These are phyloP conservation scores for Metschnikowia gruessii DNA, from an alignment of 805 yeast species.

Conservation along the genomic window DNA sequence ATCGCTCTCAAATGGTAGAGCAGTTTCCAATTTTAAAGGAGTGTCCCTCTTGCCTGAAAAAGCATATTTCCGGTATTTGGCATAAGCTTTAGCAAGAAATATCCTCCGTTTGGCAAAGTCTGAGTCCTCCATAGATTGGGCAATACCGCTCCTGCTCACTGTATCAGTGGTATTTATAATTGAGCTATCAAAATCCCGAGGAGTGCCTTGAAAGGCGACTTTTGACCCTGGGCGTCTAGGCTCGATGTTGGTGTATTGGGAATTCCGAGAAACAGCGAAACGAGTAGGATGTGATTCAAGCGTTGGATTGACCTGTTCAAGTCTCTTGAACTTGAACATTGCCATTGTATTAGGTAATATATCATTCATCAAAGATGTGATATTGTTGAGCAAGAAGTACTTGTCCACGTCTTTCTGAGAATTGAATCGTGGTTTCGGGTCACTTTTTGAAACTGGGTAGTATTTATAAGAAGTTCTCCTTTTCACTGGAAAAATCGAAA, in stretches of 20 bases:
- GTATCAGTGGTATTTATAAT: background rate
- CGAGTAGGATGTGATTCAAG: conserved; percentile 8
- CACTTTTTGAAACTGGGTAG: conserved; percentile 15
- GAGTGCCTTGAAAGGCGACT: conserved; percentile 5
- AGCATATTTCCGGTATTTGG: conserved; percentile 28
- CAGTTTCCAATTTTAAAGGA: conserved; percentile 29
- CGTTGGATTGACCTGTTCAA: conserved; percentile 16
- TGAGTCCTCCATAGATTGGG: conserved; percentile 1
- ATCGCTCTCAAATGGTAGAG: conserved; percentile 31
- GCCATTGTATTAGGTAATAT: conserved; percentile 30
- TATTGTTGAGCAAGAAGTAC: conserved; percentile 21
- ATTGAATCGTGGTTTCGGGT: conserved; percentile 23
- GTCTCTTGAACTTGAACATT: conserved; percentile 22
- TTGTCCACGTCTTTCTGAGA: conserved; percentile 18
- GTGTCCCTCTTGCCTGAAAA: conserved; percentile 20
- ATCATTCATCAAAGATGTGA: conserved; percentile 24
- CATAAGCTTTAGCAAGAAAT: conserved; percentile 22
- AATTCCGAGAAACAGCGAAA: conserved; percentile 13
- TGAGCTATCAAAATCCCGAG: background rate
- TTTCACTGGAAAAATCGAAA: conserved; percentile 35
- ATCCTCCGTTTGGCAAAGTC: conserved; percentile 16
- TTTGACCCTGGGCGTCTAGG: background rate
- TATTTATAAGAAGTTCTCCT: conserved; percentile 33
- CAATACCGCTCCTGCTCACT: background rate
- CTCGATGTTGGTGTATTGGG: conserved; percentile 6